These are phyloP conservation scores for Centaurea solstitialis DNA, from an alignment of 129 eudicot genomes.

Conservation along the genomic window DNA sequence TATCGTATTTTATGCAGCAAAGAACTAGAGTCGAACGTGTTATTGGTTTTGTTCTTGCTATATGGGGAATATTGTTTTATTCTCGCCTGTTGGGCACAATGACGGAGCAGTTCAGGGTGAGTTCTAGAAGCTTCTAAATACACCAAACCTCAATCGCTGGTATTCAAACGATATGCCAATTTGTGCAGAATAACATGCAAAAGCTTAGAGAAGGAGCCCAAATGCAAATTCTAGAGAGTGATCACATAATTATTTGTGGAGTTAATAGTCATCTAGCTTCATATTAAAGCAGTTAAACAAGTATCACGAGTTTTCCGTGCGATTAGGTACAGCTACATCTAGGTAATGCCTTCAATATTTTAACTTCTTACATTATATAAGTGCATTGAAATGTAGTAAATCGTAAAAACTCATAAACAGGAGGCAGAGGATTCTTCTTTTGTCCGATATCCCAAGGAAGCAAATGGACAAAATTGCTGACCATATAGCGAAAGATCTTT, in stretches of 20 bases:
- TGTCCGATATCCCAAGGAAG: constrained; percentile 94
- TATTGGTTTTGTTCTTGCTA: constrained; percentile 92
- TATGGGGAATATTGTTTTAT: constrained; percentile 97
- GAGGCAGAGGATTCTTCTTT: constrained; percentile 94
- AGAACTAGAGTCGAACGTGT: constrained; percentile 83
- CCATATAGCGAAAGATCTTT: constrained; percentile 77
- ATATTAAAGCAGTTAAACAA: constrained; percentile 87
- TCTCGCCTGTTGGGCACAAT: constrained; percentile 95
- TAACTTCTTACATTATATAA: background rate
- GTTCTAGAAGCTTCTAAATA: constrained; percentile 20
- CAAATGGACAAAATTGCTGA: constrained; percentile 85
- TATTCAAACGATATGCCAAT: constrained; percentile 14
- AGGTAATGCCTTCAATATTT: constrained; percentile 54
- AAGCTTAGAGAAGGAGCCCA: constrained; percentile 96
- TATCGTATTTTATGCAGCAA: constrained; percentile 70
- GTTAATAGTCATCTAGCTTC: constrained; percentile 85
- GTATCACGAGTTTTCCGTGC: constrained; percentile 92
- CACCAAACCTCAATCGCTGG: constrained; percentile 8
- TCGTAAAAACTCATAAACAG: constrained; percentile 35
- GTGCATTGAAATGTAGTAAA: constrained; percentile 13
- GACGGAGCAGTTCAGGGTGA: constrained; percentile 98
- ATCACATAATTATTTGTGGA: constrained; percentile 95
- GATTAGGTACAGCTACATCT: constrained; percentile 91
- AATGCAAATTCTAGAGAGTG: constrained; percentile 88
- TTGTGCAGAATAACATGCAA: constrained; percentile 87